Percentiles rank a stretch among this genome's conserved stretches.
These are phyloP conservation scores for Aciculosporium take DNA, from an alignment of 2,329 filamentous ascomycete genomes.

Conservation along the genomic window DNA sequence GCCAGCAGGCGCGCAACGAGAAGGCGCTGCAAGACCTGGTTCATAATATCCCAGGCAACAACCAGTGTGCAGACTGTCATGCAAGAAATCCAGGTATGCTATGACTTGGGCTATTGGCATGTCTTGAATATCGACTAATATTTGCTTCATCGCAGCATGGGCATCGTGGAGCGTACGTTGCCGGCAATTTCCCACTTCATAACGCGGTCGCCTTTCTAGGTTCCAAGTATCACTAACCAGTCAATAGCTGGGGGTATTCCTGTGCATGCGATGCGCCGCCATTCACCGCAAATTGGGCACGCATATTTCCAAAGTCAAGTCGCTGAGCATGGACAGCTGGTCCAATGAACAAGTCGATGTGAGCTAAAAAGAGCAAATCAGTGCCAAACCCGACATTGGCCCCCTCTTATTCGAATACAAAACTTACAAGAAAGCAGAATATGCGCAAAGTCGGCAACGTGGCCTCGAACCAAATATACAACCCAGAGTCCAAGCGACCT, in stretches of 20 bases:
- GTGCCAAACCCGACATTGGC: neutral
- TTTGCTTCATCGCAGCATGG: constrained; percentile 49
- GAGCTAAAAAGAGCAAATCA: constrained; percentile 17
- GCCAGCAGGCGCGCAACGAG: constrained; percentile 96
- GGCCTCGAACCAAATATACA: constrained; percentile 77
- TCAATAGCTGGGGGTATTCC: constrained; percentile 72
- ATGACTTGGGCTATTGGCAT: neutral
- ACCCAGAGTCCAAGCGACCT: constrained; percentile 69
- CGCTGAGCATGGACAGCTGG: constrained; percentile 97
- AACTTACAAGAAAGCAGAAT: constrained; percentile 39
- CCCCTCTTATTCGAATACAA: neutral
- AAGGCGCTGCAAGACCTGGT: constrained; percentile 81
- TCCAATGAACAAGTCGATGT: constrained; percentile 92
- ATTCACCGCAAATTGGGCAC: constrained; percentile 94
- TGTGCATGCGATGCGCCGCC: constrained; percentile 94
- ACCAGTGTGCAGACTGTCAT: constrained; percentile 84
- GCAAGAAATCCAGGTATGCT: constrained; percentile 76
- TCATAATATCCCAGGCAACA: constrained; percentile 71
- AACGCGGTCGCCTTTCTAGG: neutral
- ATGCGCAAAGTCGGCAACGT: constrained; percentile 89
- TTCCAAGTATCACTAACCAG: constrained; percentile 5
- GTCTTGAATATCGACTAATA: constrained; percentile 13
- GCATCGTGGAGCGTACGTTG: constrained; percentile 77
- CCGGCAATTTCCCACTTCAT: neutral
- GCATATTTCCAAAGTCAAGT: constrained; percentile 98